These are phyloP conservation scores for Madurella mycetomatis DNA, from an alignment of 2,329 filamentous ascomycete genomes.

Conservation along the genomic window DNA sequence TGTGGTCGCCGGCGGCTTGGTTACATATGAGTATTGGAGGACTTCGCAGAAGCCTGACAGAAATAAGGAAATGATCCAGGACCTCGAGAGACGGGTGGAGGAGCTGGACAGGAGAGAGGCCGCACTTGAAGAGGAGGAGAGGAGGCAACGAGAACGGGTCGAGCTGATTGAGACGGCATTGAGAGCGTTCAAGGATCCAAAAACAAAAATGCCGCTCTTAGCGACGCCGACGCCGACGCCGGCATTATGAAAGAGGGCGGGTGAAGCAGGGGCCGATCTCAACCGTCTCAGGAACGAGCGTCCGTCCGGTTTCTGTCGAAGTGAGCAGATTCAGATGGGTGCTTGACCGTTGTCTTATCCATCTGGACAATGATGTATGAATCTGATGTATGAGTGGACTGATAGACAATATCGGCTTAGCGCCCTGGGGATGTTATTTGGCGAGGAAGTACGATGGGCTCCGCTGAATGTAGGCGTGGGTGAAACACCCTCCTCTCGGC, in stretches of 20 bases:
- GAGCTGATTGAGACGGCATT: conserved; percentile 51
- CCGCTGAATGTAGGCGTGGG: not conserved
- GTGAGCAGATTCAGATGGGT: not conserved
- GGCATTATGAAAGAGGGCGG: conserved; percentile 15
- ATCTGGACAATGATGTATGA: conserved; percentile 1
- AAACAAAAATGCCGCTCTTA: conserved; percentile 52
- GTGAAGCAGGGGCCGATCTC: not conserved
- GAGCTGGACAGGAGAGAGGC: conserved; percentile 47
- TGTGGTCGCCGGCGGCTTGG: conserved; percentile 50
- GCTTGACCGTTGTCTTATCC: not conserved
- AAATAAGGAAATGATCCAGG: conserved; percentile 50
- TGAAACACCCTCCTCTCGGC: conserved; percentile 2
- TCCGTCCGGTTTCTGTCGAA: too few species aligned
- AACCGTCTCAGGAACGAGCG: not conserved
- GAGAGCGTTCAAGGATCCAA: conserved; percentile 49
- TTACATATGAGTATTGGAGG: conserved; percentile 60
- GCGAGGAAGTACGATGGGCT: conserved; percentile 7
- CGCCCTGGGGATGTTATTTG: not conserved
- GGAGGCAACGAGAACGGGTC: conserved; percentile 42
- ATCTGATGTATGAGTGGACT: not conserved
- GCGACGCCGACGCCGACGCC: conserved; percentile 25
- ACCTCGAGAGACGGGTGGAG: conserved; percentile 45
- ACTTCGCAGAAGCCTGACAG: conserved; percentile 56
- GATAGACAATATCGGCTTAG: not conserved
- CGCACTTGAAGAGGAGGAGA: conserved; percentile 47